Conservation (phyloP, 2,329 filamentous ascomycete species). For the Aspergillus sp. region DNA sequence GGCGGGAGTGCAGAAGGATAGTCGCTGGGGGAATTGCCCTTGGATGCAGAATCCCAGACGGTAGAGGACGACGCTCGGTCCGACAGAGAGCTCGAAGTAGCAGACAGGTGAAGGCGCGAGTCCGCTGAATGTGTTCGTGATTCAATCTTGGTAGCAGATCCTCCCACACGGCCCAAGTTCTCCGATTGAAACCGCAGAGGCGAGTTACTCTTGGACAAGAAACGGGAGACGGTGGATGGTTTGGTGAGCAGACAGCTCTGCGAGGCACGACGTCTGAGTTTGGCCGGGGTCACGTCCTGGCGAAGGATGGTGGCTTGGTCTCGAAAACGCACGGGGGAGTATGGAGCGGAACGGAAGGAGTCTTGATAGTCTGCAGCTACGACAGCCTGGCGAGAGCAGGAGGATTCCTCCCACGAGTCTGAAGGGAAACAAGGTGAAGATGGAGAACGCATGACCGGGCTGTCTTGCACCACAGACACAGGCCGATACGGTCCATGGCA, state of each 20-base stretch:
- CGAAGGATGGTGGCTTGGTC: slow-evolving; percentile 1
- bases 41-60: slow-evolving; percentile 19
- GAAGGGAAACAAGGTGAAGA: slow-evolving; percentile 15
- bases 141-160: slow-evolving; percentile 13
- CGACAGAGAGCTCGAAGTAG: slow-evolving; percentile 27
- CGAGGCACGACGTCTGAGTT: slow-evolving; percentile 31
- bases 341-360: slow-evolving; percentile 11
- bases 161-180: neutral
- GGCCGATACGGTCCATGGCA: slow-evolving; percentile 28
- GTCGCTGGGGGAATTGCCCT: slow-evolving; percentile 16
- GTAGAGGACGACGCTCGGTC: slow-evolving; percentile 25
- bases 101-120: slow-evolving; percentile 25
- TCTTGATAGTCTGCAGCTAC: slow-evolving; percentile 9
- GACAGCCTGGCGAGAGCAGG: slow-evolving; percentile 10
- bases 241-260: slow-evolving; percentile 31
- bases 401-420: slow-evolving; percentile 7
- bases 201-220: slow-evolving; percentile 30
- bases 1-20: slow-evolving; percentile 33
- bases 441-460: slow-evolving; percentile 24
- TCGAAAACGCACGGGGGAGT: slow-evolving; percentile 16
- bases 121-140: slow-evolving; percentile 23
- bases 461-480: slow-evolving; percentile 17
- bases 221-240: slow-evolving; percentile 30
- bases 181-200: slow-evolving; percentile 43
- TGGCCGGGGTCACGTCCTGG: slow-evolving; percentile 15